Evolutionary conservation across 805 yeast species (phyloP), one percentile per base, ranked within the genome.

Genomic region (Saccharomycopsis vini): DNA sequence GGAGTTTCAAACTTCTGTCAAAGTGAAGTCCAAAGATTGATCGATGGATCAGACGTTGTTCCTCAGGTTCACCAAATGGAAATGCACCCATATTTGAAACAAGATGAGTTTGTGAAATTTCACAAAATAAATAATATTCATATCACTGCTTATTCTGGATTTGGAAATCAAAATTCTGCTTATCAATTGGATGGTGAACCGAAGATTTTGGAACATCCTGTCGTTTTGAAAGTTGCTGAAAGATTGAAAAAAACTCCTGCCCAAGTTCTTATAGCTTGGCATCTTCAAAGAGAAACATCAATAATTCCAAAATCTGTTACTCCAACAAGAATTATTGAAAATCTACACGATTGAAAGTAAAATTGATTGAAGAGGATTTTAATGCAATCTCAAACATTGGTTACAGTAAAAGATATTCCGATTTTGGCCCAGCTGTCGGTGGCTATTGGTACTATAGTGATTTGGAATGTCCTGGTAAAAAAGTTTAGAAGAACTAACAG

Each of bases 201-300:
- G 6, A 24, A 24, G 29, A 39, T 73, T 18, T 56, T 67, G 35
- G 51, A 58, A 34, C 66, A 71, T 50, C 64, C 61, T 21, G 52
- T 54, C 5, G 51, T 72, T 13, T 43, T 49, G 3, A 52, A 53
- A 7, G 44, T 71, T 19, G 70, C 72, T 21, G 54, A 59, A 29
- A 63, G 63, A 46, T 52, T 62, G 45, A 54, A 53, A n/a, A 66
- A 63, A 31, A 55, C 68, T 9, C 69, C 79, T 5, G 81, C 79
- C 9, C 71, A 71, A 44, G 54, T 77, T 16, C 60, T 74, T 33
- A 62, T 78, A 45, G 71, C 79, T 18, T 79, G 84, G 86, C 77
- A 73, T 26, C 59, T 73, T 19, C 62, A 67, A 53, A 73, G 82
- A 61, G 77, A 72, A 24, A 63, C 72, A 24, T 71, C 75, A 26